Percentiles rank a stretch among this genome's conserved stretches.
These are phyloP conservation scores for Pyrenopolyporus hunteri DNA, from an alignment of 495 filamentous ascomycete species.

Conservation along the genomic window DNA sequence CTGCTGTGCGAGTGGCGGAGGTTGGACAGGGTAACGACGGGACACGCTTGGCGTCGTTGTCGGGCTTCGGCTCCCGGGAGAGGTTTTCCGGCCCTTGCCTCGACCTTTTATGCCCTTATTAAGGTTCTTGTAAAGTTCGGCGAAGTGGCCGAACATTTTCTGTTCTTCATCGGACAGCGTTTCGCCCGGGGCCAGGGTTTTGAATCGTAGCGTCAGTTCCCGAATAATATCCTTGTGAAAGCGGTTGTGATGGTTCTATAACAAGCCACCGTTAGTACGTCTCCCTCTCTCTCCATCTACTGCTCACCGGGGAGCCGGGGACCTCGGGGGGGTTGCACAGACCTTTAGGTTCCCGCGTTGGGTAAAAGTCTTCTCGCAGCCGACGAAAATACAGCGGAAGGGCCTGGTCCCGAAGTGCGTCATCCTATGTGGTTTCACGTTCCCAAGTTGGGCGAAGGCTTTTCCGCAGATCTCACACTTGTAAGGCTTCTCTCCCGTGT, in stretches of 20 bases:
- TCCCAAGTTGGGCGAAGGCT: slow-evolving; percentile 82
- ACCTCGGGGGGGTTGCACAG: slow-evolving; percentile 1
- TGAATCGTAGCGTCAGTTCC: slow-evolving; percentile 76
- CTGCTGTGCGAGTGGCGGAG: slow-evolving; percentile 42
- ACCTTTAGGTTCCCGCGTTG: slow-evolving; percentile 92
- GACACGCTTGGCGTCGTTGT: not conserved
- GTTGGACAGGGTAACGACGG: slow-evolving; percentile 31
- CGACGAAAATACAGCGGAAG: slow-evolving; percentile 79
- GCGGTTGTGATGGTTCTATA: slow-evolving; percentile 90
- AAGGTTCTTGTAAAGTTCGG: slow-evolving; percentile 87
- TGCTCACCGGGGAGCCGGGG: not conserved
- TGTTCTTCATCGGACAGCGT: slow-evolving; percentile 70
- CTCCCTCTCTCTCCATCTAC: too few species aligned
- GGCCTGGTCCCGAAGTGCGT: slow-evolving; percentile 80
- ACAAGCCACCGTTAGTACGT: slow-evolving; percentile 20
- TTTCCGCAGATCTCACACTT: slow-evolving; percentile 82
- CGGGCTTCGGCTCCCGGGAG: slow-evolving; percentile 27
- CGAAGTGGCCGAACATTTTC: slow-evolving; percentile 86
- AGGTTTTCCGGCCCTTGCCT: slow-evolving; percentile 76
- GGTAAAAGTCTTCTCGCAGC: slow-evolving; percentile 84
- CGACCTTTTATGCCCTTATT: slow-evolving; percentile 95
- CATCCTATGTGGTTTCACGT: slow-evolving; percentile 84
- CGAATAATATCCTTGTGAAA: slow-evolving; percentile 79
- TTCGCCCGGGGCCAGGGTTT: slow-evolving; percentile 64
- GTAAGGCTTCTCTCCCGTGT: slow-evolving; percentile 85